These are phyloP conservation scores for Lentinula detonsa DNA, from an alignment of 768 basidiomycete species.

Conservation along the genomic window DNA sequence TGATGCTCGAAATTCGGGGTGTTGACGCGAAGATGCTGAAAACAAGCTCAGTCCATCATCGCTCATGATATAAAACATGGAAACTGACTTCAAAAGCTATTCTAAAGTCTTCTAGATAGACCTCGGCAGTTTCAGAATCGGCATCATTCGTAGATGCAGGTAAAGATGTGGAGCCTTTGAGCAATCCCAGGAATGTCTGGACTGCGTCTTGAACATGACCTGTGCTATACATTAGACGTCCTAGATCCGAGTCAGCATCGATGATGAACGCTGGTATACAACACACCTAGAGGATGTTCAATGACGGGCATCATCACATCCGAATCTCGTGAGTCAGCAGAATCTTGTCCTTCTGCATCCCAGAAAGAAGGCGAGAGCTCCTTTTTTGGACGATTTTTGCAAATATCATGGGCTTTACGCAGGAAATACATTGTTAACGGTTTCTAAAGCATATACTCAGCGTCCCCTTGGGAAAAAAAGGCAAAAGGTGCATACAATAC, in stretches of 20 bases:
- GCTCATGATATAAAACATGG: neutral
- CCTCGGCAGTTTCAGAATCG: constrained; percentile 46
- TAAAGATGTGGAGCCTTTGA: constrained; percentile 39
- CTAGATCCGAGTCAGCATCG: constrained; percentile 23
- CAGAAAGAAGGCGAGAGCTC: constrained; percentile 76
- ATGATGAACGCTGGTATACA: neutral
- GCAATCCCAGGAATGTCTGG: constrained; percentile 65
- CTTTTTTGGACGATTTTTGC: constrained; percentile 43
- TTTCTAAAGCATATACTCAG: constrained; percentile 45
- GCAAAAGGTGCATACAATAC: constrained; percentile 51
- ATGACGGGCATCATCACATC: constrained; percentile 66
- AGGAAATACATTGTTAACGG: constrained; percentile 80
- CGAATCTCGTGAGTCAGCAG: constrained; percentile 30
- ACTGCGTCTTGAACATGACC: constrained; percentile 79
- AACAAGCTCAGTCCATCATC: neutral
- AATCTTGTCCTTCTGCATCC: constrained; percentile 55
- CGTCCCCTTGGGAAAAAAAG: neutral
- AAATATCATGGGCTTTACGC: constrained; percentile 62
- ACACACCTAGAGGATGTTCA: constrained; percentile 71
- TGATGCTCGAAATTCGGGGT: constrained; percentile 1
- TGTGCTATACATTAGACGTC: constrained; percentile 84
- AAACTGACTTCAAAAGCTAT: constrained; percentile 71
- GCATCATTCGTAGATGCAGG: constrained; percentile 10
- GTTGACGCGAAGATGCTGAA: neutral
- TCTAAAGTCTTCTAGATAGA: constrained; percentile 83